Percentiles rank a stretch among this genome's conserved stretches.
Evolutionary conservation across 192 early-diverging fungal species (phyloP).

Genomic region (Spizellomyces sp.): DNA sequence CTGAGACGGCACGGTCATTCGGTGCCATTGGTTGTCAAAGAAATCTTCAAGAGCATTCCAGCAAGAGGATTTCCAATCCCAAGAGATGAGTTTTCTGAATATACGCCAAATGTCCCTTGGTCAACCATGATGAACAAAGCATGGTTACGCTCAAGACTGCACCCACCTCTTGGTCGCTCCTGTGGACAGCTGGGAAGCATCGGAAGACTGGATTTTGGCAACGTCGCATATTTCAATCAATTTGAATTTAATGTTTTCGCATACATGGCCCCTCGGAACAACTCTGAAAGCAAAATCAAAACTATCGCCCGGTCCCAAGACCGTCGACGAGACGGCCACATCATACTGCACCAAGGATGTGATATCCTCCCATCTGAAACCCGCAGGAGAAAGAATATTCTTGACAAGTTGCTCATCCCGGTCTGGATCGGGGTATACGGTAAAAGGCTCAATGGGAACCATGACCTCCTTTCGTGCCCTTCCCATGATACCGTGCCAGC

Average conservation of each 20-base stretch:
- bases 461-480: conserved; percentile 9
- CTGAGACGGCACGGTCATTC: not conserved
- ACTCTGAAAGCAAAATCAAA: conserved; percentile 21
- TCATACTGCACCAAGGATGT: conserved; percentile 23
- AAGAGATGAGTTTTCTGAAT: conserved; percentile 10
- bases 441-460: conserved; percentile 18
- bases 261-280: conserved; percentile 13
- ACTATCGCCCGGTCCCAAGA: conserved; percentile 18
- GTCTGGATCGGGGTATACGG: conserved; percentile 16
- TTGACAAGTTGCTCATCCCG: not conserved
- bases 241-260: conserved; percentile 22
- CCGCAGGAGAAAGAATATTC: not conserved
- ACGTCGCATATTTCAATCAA: conserved; percentile 15
- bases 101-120: no score
- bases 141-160: not conserved
- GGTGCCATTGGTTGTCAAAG: conserved; percentile 13
- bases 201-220: not conserved
- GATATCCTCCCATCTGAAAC: conserved; percentile 1
- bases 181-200: not conserved
- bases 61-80: conserved; percentile 21
- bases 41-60: conserved; percentile 8
- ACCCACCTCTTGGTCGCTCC: not conserved
- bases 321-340: conserved; percentile 6
- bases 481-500: conserved; percentile 10
- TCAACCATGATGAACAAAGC: no score